Percentiles rank a stretch among this genome's conserved stretches.
These are phyloP conservation scores for Candida mattraensis DNA, from an alignment of 805 yeast species.

Conservation along the genomic window DNA sequence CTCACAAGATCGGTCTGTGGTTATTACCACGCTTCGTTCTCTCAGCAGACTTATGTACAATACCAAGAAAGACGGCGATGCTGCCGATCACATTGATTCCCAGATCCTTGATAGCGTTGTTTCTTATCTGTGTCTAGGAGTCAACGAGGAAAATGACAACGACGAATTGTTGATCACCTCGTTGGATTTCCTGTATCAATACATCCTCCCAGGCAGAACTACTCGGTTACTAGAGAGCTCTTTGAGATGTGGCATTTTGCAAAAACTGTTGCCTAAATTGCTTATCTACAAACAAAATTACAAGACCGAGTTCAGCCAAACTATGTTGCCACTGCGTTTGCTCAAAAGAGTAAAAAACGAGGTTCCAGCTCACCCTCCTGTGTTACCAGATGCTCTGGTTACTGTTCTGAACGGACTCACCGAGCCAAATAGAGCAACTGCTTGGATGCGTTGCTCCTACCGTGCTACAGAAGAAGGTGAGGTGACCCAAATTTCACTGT, in stretches of 20 bases:
- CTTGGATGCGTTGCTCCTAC: conserved; percentile 93
- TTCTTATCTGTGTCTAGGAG: conserved; percentile 53
- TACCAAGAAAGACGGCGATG: conserved; percentile 40
- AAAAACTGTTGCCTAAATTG: conserved; percentile 62
- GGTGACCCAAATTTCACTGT: conserved; percentile 90
- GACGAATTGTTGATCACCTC: conserved; percentile 76
- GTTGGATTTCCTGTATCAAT: conserved; percentile 82
- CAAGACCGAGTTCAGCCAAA: conserved; percentile 35
- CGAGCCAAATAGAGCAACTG: conserved; percentile 89
- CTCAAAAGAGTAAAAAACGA: conserved; percentile 59
- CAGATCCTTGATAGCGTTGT: conserved; percentile 52
- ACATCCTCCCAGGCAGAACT: conserved; percentile 61
- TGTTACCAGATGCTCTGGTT: conserved; percentile 48
- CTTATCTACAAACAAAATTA: conserved; percentile 47
- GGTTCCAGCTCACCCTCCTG: conserved; percentile 60
- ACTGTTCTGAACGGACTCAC: conserved; percentile 60
- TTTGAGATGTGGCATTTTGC: conserved; percentile 50
- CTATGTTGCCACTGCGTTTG: conserved; percentile 40
- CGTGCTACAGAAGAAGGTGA: conserved; percentile 76
- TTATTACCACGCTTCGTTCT: conserved; percentile 71
- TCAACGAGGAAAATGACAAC: conserved; percentile 37
- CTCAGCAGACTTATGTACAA: conserved; percentile 77
- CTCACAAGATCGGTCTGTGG: conserved; percentile 65
- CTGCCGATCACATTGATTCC: conserved; percentile 48
- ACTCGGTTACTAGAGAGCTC: conserved; percentile 48